A percentile compares a stretch with the other conserved stretches of the same genome.
These are phyloP conservation scores for Aspergillus sp. DNA, from an alignment of 2,329 filamentous ascomycete genomes.

Conservation along the genomic window DNA sequence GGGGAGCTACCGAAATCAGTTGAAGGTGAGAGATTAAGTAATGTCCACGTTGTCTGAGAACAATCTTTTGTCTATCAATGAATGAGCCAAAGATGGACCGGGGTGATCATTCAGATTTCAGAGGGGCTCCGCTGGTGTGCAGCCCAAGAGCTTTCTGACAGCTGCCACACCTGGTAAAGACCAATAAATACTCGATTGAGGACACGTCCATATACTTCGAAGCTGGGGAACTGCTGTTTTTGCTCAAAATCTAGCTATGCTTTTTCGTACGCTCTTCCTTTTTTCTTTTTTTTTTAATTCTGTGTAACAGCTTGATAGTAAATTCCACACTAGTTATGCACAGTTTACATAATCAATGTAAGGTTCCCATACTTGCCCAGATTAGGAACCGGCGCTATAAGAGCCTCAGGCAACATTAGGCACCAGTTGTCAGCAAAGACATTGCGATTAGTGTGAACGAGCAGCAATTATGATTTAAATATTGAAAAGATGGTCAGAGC, in stretches of 20 bases:
- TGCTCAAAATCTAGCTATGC: neutral
- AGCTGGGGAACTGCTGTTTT: neutral
- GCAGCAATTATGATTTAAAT: too few species aligned
- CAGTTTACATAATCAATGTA: neutral
- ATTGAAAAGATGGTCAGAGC: too few species aligned
- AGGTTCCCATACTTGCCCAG: neutral
- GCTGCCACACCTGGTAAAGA: neutral
- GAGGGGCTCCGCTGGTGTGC: constrained; percentile 1
- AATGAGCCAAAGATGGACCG: constrained; percentile 11
- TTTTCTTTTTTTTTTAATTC: neutral
- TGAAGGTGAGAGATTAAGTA: neutral
- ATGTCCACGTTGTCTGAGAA: neutral
- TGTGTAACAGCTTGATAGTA: neutral
- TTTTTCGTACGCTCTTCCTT: neutral
- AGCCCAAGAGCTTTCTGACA: neutral
- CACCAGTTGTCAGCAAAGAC: neutral
- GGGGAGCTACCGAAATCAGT: neutral
- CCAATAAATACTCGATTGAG: neutral
- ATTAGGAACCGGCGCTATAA: neutral
- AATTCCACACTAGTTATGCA: neutral
- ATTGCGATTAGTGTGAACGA: too few species aligned
- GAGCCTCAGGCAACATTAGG: constrained; percentile 3
- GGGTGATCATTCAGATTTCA: constrained; percentile 1
- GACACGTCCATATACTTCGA: neutral
- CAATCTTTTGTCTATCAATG: constrained; percentile 9